Evolutionary conservation across 352 stramenopile species (phyloP).

Genomic region (Phytophthora pinifolia): DNA sequence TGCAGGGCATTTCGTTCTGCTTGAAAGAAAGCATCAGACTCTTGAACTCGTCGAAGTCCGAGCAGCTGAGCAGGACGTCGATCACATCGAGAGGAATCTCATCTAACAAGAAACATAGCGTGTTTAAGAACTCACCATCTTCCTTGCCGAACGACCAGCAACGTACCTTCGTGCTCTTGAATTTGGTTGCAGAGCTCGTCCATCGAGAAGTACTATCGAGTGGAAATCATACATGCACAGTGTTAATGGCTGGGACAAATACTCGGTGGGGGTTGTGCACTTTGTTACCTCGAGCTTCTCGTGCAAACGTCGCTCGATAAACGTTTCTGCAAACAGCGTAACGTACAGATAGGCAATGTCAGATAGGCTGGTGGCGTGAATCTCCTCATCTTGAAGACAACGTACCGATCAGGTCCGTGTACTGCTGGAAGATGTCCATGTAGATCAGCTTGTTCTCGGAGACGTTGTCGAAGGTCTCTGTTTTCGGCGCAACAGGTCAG

Average conservation of each 20-base stretch:
- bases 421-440: constrained; percentile 78
- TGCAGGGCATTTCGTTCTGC: constrained; percentile 74
- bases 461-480: constrained; percentile 84
- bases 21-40: constrained; percentile 87
- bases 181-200: constrained; percentile 78
- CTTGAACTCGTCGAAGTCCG: constrained; percentile 89
- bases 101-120: constrained; percentile 28
- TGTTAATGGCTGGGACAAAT: neutral
- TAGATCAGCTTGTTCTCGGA: constrained; percentile 87
- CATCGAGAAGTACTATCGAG: constrained; percentile 79
- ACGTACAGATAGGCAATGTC: constrained; percentile 10
- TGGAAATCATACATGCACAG: neutral
- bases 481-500: neutral
- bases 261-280: neutral
- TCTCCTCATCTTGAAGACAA: neutral
- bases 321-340: constrained; percentile 44
- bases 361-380: neutral
- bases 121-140: neutral
- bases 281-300: constrained; percentile 62
- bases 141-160: neutral
- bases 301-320: constrained; percentile 59
- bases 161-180: constrained; percentile 75
- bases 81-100: constrained; percentile 80
- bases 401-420: constrained; percentile 77
- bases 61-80: constrained; percentile 79